Conservation (phyloP, 1,139 yeast species). For the Pichia sp. region DNA sequence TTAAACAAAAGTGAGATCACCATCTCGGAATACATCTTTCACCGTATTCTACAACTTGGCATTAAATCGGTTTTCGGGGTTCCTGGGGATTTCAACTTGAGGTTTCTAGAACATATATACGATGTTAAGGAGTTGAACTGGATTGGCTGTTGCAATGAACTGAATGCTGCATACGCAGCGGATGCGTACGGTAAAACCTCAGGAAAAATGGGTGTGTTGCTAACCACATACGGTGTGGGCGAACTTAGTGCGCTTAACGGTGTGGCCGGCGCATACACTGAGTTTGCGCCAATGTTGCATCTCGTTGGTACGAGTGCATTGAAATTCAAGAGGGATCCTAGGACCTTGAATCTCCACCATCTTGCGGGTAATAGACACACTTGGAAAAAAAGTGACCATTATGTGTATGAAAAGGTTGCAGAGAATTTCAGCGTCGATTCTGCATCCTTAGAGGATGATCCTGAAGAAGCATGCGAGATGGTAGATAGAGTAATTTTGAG, state of each 20-base stretch:
- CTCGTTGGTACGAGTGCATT: conserved; percentile 73
- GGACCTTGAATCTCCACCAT: conserved; percentile 50
- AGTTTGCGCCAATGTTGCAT: conserved; percentile 72
- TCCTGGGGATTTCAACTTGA: conserved; percentile 59
- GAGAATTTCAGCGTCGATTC: conserved; percentile 52
- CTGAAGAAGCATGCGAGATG: conserved; percentile 43
- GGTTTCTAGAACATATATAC: conserved; percentile 51
- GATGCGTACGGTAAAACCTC: conserved; percentile 69
- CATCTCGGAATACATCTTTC: conserved; percentile 32
- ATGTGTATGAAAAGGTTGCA: conserved; percentile 58
- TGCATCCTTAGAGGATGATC: conserved; percentile 49
- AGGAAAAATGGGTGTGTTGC: conserved; percentile 40
- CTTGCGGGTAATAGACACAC: conserved; percentile 54
- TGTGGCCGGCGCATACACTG: conserved; percentile 77
- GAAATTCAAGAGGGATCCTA: conserved; percentile 16
- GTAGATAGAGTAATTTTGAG: conserved; percentile 62
- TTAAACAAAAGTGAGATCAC: conserved; percentile 19
- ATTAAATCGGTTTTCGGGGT: conserved; percentile 38
- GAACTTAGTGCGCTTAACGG: conserved; percentile 85
- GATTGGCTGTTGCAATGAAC: conserved; percentile 61
- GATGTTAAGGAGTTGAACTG: conserved; percentile 41
- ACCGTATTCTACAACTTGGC: conserved; percentile 29
- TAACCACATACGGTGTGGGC: conserved; percentile 79
- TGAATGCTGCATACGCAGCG: conserved; percentile 70
- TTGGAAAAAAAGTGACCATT: conserved; percentile 54